Base-by-base conservation (phyloP, 1,139 yeast genomes). In the Lodderomyces theae region DNA sequence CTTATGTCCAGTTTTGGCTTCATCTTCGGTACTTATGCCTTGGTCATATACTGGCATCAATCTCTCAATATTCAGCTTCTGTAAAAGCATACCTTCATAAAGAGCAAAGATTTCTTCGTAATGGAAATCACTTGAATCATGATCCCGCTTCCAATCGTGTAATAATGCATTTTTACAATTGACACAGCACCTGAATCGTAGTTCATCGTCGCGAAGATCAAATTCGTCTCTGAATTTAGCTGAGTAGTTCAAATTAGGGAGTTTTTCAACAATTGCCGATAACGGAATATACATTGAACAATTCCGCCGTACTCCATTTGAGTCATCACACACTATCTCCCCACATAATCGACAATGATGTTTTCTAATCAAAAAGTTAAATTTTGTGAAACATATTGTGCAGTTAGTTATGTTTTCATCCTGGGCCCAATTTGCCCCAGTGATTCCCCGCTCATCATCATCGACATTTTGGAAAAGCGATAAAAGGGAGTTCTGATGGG, bases 301-400 rank as follows among this genome's bases (percentile, higher is more conserved):
- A 8, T 53, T 49, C 40, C 57, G 51, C 12, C 72, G 49, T 34
- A 57, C 58, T 2, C 63, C 63, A 29, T 49, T 53, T 0, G 74
- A 55, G 52, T 82, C 84, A 30, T 86, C 95, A 63, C 97, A 90
- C 0, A 88, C 89, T 1, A 86, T 77, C 24, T 63, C 57, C 0
- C 97, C 97, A 64, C 97, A 92, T 25, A 87, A 60, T 25, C 96
- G 67, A 57, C 96, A 88, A 57, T 88, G 97, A 56, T 92, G 97
- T 51, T 86, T 88, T 42, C 96, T 69, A 16, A 79, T 57, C 5
- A 83, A 58, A 37, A 85, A 63, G 22, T 72, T 72, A 58, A 88
- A 92, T 28, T 57, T 54, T 10, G 71, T 66, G 17, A 66, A 59
- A 53, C 98, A 92, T 4, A 86, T 66, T 3, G 77, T 69, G 57